Evolutionary conservation across 2,329 filamentous ascomycete genomes (phyloP).

Genomic region (Aspergillus ibericus): DNA sequence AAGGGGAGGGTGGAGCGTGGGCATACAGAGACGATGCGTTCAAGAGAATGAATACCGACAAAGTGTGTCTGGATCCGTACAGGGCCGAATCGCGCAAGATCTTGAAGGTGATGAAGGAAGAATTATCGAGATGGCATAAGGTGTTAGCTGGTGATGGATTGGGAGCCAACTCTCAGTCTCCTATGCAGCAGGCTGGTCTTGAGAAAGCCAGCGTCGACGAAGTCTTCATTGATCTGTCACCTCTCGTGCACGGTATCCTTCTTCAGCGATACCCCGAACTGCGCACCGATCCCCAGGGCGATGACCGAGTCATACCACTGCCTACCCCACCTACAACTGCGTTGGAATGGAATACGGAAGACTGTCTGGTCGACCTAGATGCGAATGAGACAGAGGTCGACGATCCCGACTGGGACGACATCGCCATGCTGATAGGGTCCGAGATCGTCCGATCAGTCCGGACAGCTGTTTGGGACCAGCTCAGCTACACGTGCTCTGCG

Average conservation of each 20-base stretch:
- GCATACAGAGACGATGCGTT: constrained; percentile 81
- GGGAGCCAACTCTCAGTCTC: constrained; percentile 9
- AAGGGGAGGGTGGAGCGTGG: constrained; percentile 83
- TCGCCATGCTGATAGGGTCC: constrained; percentile 80
- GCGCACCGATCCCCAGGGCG: constrained; percentile 54
- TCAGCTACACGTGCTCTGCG: constrained; percentile 89
- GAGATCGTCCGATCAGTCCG: constrained; percentile 83
- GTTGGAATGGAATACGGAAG: constrained; percentile 74
- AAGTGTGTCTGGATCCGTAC: constrained; percentile 93
- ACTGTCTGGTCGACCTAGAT: constrained; percentile 79
- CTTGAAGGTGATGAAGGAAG: constrained; percentile 72
- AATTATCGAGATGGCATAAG: constrained; percentile 54
- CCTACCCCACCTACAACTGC: constrained; percentile 72
- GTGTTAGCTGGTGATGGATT: constrained; percentile 20
- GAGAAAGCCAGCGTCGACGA: constrained; percentile 97
- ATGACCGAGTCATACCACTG: constrained; percentile 58
- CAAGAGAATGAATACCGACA: constrained; percentile 79
- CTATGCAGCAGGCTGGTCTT: constrained; percentile 55
- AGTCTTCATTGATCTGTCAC: constrained; percentile 88
- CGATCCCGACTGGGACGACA: constrained; percentile 95
- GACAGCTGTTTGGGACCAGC: constrained; percentile 62
- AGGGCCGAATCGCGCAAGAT: constrained; percentile 81
- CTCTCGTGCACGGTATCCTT: constrained; percentile 74
- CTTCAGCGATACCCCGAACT: constrained; percentile 77
- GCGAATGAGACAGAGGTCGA: constrained; percentile 69